Percentiles rank a stretch among this genome's conserved stretches.
phyloP scores from a whole-genome alignment of 768 basidiomycete genomes.

The Pleurotus tuber-regium region DNA sequence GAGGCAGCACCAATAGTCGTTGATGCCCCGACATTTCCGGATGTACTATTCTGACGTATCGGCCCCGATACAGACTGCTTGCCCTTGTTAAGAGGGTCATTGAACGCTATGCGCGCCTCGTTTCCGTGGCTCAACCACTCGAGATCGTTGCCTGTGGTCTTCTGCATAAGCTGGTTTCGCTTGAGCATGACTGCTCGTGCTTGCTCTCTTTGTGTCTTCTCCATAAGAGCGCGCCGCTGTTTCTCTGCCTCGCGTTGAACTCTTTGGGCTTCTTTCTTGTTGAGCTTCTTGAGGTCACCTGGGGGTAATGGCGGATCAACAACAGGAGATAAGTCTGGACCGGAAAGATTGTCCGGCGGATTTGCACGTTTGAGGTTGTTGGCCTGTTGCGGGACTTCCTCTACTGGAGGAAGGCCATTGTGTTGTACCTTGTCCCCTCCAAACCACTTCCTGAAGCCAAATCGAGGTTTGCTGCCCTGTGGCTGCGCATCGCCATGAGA shows the following conservation, averaged over 20 bases:
- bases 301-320: conserved; percentile 33
- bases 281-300: conserved; percentile 66
- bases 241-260: conserved; percentile 80
- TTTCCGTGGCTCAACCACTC: conserved; percentile 57
- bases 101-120: conserved; percentile 40
- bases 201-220: conserved; percentile 79
- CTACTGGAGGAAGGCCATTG: conserved; percentile 63
- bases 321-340: conserved; percentile 52
- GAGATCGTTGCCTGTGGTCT: conserved; percentile 50
- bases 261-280: conserved; percentile 80
- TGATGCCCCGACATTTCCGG: conserved; percentile 35
- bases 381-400: conserved; percentile 60
- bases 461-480: conserved; percentile 53
- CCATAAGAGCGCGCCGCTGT: conserved; percentile 73
- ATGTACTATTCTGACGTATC: conserved; percentile 55
- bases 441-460: conserved; percentile 65
- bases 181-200: conserved; percentile 92
- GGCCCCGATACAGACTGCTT: conserved; percentile 61
- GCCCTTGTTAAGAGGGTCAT: conserved; percentile 38
- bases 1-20: conserved; percentile 61
- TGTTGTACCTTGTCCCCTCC: conserved; percentile 70
- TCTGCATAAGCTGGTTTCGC: conserved; percentile 71
- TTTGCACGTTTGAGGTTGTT: conserved; percentile 72
- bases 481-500: conserved; percentile 26
- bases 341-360: conserved; percentile 73